Base-by-base conservation (phyloP, 768 basidiomycete genomes). In the Rhizopogon salebrosus region DNA sequence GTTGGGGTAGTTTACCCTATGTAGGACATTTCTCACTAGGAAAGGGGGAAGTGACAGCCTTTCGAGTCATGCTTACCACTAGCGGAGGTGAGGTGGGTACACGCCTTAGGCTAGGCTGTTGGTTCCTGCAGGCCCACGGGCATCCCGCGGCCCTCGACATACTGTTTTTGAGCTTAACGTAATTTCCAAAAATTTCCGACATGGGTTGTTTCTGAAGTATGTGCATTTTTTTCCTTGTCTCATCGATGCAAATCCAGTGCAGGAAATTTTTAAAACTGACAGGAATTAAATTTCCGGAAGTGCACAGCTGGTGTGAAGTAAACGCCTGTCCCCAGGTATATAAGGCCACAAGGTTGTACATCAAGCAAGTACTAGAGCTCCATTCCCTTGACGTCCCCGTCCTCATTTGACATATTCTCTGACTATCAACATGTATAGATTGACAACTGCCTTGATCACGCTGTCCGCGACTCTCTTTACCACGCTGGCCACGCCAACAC, bases 391-490 rank as follows among this genome's bases (percentile, higher is more conserved):
- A 42, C 50, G 16, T 29, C 40, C 13, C 27, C 11, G 0, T 46
- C 9, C 48, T 20, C 16, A 22, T 3, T 35, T n/a, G 13, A 20
- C n/a, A 50, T 52, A 16, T 50, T n/a, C 31, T 34, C 13, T 29
- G 11, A 46, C 22, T 29, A 35, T 18, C 53, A 51, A 14, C 1
- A 68, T 68, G 67, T 43, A 50, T 59, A 52, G 18, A n/a, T 9
- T 60, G 23, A 45, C 48, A n/a, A 46, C 63, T 60, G 31, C 73
- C 50, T 52, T 75, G 49, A 51, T 66, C 54, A 62, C 73, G 26
- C 57, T 83, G 61, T 69, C 76, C 63, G 64, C 74, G 49, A 70
- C 75, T 58, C 40, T 79, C 54, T 59, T 77, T 53, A 56, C 73
- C 46, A 63, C 65, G 38, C 59, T 78, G 53, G 80, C 80, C n/a